Evolutionary conservation across 192 early-diverging fungal species (phyloP), one percentile per base, ranked within the genome.

Genomic region (Coemansia sp.): DNA sequence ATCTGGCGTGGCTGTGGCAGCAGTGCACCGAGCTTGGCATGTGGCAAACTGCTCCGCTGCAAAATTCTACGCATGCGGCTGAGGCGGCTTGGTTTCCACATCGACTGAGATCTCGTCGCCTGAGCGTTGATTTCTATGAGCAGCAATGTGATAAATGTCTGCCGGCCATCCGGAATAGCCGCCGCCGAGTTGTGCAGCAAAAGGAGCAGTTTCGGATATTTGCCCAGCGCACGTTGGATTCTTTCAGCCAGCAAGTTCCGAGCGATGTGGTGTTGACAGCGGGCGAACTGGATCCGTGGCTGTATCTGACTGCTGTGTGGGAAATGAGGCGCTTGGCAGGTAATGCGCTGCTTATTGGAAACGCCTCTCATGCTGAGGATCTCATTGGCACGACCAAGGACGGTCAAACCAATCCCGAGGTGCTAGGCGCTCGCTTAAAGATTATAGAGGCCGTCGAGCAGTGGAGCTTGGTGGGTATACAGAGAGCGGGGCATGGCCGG

Each of bases 31-130:
- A 72, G 52, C 45, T 72, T 4, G 69, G 76, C 5, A 59, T 78
- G 53, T 78, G 76, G 76, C 76, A 78, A 63, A 78, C 76, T 2
- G 61, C 75, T 35, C 75, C 75, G n/a, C 66, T 41, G 20, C 38
- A 35, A 36, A 12, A 48, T 20, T 21, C 38, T 16, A 8, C n/a
- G 9, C 16, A 0, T 3, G 26, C 28, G 20, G 33, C 20, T 6
- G 48, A 66, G n/a, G 11, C 38, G 3, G 14, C 28, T 23, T 61
- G 59, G 38, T 72, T 62, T 26, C 36, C n/a, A 12, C 59, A 2
- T 0, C 65, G 70, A 3, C 62, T 78, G 63, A 62, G 76, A 9
- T 78, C 76, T 6, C 66, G 64, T 11, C 58, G 62, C 3, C 59
- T 77, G 12, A 62, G 50, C 0, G n/a, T 53, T 16, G 23, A 23